These are phyloP conservation scores for Mycena olivaceomarginata DNA, from an alignment of 768 basidiomycete genomes.

Conservation along the genomic window DNA sequence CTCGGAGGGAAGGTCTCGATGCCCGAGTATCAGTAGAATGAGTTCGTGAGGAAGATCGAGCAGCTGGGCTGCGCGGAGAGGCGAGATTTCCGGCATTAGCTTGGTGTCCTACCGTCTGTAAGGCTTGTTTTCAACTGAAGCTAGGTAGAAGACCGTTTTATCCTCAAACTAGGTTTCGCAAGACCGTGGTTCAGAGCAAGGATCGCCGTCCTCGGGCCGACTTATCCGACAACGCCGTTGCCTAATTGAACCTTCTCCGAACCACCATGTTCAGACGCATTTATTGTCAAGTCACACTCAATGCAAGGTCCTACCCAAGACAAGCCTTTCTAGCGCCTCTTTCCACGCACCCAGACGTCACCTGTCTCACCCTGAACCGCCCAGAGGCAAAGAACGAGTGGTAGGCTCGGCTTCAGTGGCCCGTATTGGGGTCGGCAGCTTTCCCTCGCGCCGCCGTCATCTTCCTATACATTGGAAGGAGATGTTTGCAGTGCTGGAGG, in stretches of 20 bases:
- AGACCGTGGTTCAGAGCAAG: too few species aligned
- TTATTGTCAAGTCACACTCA: slow-evolving; percentile 9
- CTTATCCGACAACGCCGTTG: neutral
- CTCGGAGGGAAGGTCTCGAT: slow-evolving; percentile 5
- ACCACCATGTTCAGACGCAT: slow-evolving; percentile 24
- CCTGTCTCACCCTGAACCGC: slow-evolving; percentile 85
- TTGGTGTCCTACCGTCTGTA: neutral
- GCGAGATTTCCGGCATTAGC: neutral
- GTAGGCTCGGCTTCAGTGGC: too few species aligned
- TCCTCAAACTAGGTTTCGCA: too few species aligned
- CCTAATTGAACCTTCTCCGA: slow-evolving; percentile 4
- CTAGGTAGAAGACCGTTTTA: too few species aligned
- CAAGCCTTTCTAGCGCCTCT: slow-evolving; percentile 74
- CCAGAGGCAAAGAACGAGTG: slow-evolving; percentile 86
- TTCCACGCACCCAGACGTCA: slow-evolving; percentile 76
- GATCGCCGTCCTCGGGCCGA: neutral
- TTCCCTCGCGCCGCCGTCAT: too few species aligned
- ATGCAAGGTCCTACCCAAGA: slow-evolving; percentile 30
- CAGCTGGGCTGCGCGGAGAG: neutral
- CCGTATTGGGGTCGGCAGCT: too few species aligned
- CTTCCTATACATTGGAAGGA: too few species aligned
- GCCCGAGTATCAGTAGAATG: slow-evolving; percentile 32
- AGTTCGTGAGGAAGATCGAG: slow-evolving; percentile 42
- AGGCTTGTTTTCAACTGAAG: neutral
- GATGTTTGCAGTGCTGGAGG: too few species aligned